Evolutionary conservation across 139 green algal genomes (phyloP), one percentile per base, ranked within the genome.

Genomic region (Pedinophyceae sp.): DNA sequence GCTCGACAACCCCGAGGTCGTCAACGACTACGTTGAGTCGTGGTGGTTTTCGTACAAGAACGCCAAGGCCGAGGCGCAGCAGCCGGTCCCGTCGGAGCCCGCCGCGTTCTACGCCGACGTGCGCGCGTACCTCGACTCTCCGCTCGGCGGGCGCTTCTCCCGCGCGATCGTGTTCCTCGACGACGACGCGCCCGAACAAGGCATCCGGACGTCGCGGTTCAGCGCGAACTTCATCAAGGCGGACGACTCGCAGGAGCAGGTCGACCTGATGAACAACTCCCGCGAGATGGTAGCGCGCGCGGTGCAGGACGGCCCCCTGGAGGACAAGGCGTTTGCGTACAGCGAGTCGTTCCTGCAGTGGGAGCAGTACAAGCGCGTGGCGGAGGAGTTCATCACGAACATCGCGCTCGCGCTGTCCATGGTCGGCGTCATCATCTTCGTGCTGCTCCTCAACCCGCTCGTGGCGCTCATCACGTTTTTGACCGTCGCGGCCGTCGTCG

Each of bases 311-410:
- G 27, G 24, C 2, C 50, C 68, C 18, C 16, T 54, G 48, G 58
- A 49, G 27, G 28, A 52, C 39, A 7, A 22, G 30, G 41, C 50
- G 15, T 57, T 28, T 22, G 46, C 55, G 60, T 74, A 71, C 48
- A 48, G 40, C 47, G 27, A 15, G 17, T 70, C 48, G 4, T 76
- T 65, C 34, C 48, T 70, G 10, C 50, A 53, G 55, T 74, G 63
- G 48, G 72, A 80, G 43, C 63, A 69, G 27, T 75, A 71, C 60
- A 68, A 69, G 28, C 49, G 50, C 17, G 72, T 80, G 43, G 27
- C 34, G 23, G 23, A 3, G 19, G 61, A 68, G 28, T 66, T 65
- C 2, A 29, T 76, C 2, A 50, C 45, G 22, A 80, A 76, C 54
- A 59, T 80, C 50, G 40, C 64, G 24, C 61, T 69, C 30, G 66